A percentile compares a stretch with the other conserved stretches of the same genome.
These are phyloP conservation scores for Moricandia moricandioides DNA, from an alignment of 345 rosid species.

Conservation along the genomic window DNA sequence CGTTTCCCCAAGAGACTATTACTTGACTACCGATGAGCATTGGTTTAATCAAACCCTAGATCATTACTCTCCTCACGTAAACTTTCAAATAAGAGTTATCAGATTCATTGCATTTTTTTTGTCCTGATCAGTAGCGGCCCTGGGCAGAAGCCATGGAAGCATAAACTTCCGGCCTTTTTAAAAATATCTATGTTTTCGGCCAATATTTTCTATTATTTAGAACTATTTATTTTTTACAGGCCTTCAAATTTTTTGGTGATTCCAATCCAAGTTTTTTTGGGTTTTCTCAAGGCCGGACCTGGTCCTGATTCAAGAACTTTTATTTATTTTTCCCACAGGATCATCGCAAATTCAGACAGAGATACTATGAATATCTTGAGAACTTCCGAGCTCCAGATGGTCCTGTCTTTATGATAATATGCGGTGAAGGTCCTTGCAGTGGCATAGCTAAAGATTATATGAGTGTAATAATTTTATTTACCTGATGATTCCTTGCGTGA, in stretches of 20 bases:
- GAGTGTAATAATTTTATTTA: slow-evolving; percentile 41
- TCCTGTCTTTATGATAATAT: slow-evolving; percentile 68
- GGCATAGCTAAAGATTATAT: slow-evolving; percentile 79
- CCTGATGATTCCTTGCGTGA: not conserved
- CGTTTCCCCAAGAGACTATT: slow-evolving; percentile 34
- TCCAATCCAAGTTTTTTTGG: too few relatives aligned
- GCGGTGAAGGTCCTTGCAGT: slow-evolving; percentile 75
- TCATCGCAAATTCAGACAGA: slow-evolving; percentile 60
- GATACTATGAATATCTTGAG: slow-evolving; percentile 72
- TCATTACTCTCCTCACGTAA: slow-evolving; percentile 75
- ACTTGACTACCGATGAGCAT: slow-evolving; percentile 61
- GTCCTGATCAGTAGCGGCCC: too few relatives aligned
- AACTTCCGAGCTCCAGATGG: slow-evolving; percentile 67
- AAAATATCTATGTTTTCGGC: too few relatives aligned
- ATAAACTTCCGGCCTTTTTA: too few relatives aligned
- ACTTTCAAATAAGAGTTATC: not conserved
- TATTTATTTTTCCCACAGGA: slow-evolving; percentile 43
- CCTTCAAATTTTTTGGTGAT: too few relatives aligned
- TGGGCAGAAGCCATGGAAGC: too few relatives aligned
- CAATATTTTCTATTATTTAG: too few relatives aligned
- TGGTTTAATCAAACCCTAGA: slow-evolving; percentile 89
- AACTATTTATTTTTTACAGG: too few relatives aligned
- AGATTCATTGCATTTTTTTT: not conserved
- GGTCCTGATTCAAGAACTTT: not conserved
- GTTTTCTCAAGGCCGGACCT: too few relatives aligned